Base-by-base conservation (phyloP, 2,329 filamentous ascomycete species). In the Fusarium bactridioides region DNA sequence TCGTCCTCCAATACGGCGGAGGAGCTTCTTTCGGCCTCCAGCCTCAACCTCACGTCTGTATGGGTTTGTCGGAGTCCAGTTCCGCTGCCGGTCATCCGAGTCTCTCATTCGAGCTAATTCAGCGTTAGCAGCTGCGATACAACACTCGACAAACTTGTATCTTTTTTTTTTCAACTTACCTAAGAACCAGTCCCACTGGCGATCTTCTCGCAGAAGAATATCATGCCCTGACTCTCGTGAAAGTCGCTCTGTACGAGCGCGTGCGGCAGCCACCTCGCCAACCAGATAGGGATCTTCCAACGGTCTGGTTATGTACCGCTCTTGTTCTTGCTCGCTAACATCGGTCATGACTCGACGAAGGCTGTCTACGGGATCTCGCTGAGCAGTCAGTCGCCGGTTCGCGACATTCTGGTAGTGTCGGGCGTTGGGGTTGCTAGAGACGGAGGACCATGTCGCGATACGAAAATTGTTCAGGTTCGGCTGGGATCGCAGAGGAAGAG, bases 201-300 rank as follows among this genome's bases (percentile, higher is more conserved):
- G 82, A 72, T 91, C 87, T 80, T 91, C 89, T 37, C 84, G 82
- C 47, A 87, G 80, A 61, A 92, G 80, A 45, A 89, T 80, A 64
- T 88, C 87, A 31, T 87, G 86, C 2, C 84, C 84, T 43, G 83
- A 84, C 80, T 91, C 87, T 58, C 86, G 82, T n/a, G 85, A 84
- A 33, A 91, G 79, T 68, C 91, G 84, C 76, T 88, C 87, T n/a
- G 82, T 80, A 47, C 88, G 84, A 12, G 90, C 89, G 69, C 84
- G 80, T 15, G 84, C 83, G 5, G 91, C 91, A 7, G 90, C 91
- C 56, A 86, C 85, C 80, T 92, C 90, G 38, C 91, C 91, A 4
- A 93, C 91, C 15, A 93, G 82, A 63, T 90, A 86, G 1, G 90
- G 91, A 72, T 93, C 91, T 80, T 93, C 91, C 23, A 91, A 83